Conservation (phyloP, 192 early-diverging fungal genomes). For the Lunasporangiospora selenospora region DNA sequence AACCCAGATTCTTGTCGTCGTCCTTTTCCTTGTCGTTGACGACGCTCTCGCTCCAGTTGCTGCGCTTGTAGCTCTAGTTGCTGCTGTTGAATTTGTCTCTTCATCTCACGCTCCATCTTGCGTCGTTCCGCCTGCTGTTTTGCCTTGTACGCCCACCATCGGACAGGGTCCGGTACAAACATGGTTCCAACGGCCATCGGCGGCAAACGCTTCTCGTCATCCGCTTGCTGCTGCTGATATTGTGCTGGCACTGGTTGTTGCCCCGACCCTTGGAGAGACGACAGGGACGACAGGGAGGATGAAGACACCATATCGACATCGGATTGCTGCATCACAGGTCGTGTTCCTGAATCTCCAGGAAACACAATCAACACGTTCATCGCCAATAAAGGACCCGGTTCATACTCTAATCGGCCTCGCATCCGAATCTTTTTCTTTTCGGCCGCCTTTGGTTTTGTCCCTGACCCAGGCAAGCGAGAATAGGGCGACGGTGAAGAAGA, state of each 20-base stretch:
- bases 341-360: slow-evolving; percentile 32
- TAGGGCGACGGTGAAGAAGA: no score
- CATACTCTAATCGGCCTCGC: slow-evolving; percentile 23
- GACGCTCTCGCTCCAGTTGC: no score
- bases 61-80: no score
- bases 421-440: not conserved
- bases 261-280: no score
- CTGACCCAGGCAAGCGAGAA: no score
- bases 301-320: no score
- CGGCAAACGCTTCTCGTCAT: slow-evolving; percentile 18
- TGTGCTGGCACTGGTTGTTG: not conserved
- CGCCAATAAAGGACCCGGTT: slow-evolving; percentile 31
- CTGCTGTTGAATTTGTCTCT: no score
- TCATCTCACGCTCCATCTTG: slow-evolving; percentile 19
- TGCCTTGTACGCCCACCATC: slow-evolving; percentile 48
- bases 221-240: not conserved
- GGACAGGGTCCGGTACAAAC: slow-evolving; percentile 37
- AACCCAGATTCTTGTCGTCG: no score
- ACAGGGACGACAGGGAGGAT: no score
- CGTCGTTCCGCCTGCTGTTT: slow-evolving; percentile 16
- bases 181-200: slow-evolving; percentile 41
- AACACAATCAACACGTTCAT: slow-evolving; percentile 43
- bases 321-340: slow-evolving; percentile 5
- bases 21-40: no score
- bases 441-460: no score